Evolutionary conservation across 306 rosid genomes (phyloP).

Genomic region (Elaeagnus macrophylla): DNA sequence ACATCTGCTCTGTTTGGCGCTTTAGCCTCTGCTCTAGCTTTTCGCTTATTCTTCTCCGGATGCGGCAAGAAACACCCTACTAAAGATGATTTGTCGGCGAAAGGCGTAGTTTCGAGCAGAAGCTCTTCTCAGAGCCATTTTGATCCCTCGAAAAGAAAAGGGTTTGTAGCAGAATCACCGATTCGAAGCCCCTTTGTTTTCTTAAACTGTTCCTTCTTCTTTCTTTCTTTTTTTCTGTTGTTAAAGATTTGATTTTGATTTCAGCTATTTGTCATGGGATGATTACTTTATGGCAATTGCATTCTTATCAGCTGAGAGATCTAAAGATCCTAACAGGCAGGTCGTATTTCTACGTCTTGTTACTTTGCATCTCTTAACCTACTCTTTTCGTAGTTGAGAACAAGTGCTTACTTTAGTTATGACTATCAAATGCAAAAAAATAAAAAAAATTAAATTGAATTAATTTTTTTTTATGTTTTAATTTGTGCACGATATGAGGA

Average conservation of each 20-base stretch:
- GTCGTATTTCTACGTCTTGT: slow-evolving; percentile 27
- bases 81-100: slow-evolving; percentile 16
- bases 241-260: slow-evolving; percentile 1
- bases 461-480: too few species aligned
- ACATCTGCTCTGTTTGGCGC: slow-evolving; percentile 62
- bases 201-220: neutral
- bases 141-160: slow-evolving; percentile 71
- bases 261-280: slow-evolving; percentile 84
- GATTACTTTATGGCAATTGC: slow-evolving; percentile 98
- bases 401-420: too few species aligned
- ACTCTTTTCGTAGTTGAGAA: neutral
- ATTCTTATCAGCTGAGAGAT: slow-evolving; percentile 89
- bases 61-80: slow-evolving; percentile 21
- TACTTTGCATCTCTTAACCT: neutral
- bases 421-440: neutral
- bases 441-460: too few species aligned
- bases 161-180: slow-evolving; percentile 25
- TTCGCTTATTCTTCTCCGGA: slow-evolving; percentile 42
- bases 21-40: slow-evolving; percentile 49
- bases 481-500: neutral
- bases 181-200: neutral
- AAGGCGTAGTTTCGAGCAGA: slow-evolving; percentile 29
- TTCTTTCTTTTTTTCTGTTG: neutral
- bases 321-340: slow-evolving; percentile 97
- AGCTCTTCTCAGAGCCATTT: slow-evolving; percentile 41